Conservation (phyloP, 176 grass and related monocot genomes). For the Cenchrus purpureus region DNA sequence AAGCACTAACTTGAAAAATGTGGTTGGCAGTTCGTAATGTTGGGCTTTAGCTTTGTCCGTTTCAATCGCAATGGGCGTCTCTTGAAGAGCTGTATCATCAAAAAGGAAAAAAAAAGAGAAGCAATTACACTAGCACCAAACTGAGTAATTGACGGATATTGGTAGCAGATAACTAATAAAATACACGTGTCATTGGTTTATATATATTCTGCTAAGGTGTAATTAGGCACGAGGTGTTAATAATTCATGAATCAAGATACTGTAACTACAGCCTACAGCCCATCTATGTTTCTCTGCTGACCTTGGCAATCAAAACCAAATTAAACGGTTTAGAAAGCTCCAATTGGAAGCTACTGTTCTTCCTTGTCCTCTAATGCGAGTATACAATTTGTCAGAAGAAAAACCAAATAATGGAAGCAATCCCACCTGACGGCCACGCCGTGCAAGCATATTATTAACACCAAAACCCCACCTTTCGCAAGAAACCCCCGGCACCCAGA, state of each 20-base stretch:
- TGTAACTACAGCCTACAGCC: not conserved
- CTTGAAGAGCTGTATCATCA: constrained; percentile 63
- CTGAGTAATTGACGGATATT: not conserved
- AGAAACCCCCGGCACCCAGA: too few relatives aligned
- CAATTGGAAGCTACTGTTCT: not conserved
- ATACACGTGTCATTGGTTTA: not conserved
- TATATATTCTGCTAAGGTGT: not conserved
- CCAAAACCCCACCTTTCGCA: not conserved
- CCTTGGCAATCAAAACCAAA: not conserved
- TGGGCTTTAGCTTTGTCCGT: constrained; percentile 85
- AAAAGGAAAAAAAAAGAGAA: not conserved
- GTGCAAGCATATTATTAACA: too few relatives aligned
- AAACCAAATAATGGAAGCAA: not conserved
- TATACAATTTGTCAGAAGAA: not conserved
- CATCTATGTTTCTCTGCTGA: not conserved
- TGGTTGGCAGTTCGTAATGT: constrained; percentile 88
- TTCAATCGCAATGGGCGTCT: constrained; percentile 88
- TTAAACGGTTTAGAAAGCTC: not conserved
- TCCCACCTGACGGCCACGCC: too few relatives aligned
- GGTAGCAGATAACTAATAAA: not conserved
- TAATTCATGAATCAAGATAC: not conserved
- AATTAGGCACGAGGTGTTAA: not conserved
- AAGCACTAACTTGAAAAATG: constrained; percentile 90
- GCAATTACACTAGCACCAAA: not conserved
- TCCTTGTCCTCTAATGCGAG: not conserved